Evolutionary conservation across 257 asterid genomes (phyloP).

Genomic region (Nicotiana undulata): DNA sequence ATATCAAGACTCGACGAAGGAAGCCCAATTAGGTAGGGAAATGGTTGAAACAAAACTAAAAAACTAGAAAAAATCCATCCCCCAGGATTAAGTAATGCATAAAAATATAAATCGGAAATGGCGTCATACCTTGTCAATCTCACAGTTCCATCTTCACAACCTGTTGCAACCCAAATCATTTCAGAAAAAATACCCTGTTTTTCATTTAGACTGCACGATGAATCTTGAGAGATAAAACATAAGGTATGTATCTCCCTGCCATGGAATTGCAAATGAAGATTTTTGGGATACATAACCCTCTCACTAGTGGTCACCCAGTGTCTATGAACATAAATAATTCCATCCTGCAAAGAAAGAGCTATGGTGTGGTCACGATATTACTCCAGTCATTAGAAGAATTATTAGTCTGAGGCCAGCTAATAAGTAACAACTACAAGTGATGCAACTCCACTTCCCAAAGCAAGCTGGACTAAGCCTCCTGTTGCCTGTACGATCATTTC

Average conservation of each 20-base stretch:
- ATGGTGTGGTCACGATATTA: neutral
- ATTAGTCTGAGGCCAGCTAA: neutral
- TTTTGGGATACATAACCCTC: conserved; percentile 63
- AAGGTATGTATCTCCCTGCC: conserved; percentile 93
- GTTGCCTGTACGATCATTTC: neutral
- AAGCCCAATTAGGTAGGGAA: neutral
- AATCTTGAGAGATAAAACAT: conserved; percentile 47
- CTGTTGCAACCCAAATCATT: conserved; percentile 78
- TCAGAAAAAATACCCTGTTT: conserved; percentile 25
- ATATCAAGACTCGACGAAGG: neutral
- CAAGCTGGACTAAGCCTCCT: neutral
- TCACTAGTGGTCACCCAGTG: conserved; percentile 52
- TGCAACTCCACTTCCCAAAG: neutral
- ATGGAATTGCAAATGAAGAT: conserved; percentile 87
- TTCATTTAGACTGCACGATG: conserved; percentile 28
- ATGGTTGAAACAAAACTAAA: neutral
- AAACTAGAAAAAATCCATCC: neutral
- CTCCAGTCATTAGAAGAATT: neutral
- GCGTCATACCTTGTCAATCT: conserved; percentile 68
- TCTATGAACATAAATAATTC: conserved; percentile 59
- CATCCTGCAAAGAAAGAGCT: conserved; percentile 48
- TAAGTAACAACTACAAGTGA: neutral
- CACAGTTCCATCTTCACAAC: conserved; percentile 98
- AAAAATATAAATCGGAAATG: conserved; percentile 5
- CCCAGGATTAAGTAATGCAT: neutral